Evolutionary conservation across 169 alveolate genomes (phyloP).

Genomic region (Eimeria tenella): DNA sequence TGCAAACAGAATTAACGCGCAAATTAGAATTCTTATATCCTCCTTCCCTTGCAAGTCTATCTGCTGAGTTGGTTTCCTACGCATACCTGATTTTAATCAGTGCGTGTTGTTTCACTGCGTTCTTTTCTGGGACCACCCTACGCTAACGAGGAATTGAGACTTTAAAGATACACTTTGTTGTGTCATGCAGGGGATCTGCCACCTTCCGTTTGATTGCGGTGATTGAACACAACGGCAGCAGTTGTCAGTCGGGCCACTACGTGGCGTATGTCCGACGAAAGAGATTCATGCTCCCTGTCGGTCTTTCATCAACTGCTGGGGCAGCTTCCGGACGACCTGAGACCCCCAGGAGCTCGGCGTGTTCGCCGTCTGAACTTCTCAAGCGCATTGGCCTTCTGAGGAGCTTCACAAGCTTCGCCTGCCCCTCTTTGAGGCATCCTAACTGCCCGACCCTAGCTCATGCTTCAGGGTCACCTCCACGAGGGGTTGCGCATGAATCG

Average conservation of each 20-base stretch:
- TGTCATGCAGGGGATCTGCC: slow-evolving; percentile 47
- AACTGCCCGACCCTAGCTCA: slow-evolving; percentile 7
- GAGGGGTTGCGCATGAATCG: slow-evolving; percentile 7
- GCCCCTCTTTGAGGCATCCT: slow-evolving; percentile 53
- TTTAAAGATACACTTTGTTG: neutral
- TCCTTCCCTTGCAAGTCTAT: neutral
- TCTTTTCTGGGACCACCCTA: neutral
- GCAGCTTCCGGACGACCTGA: slow-evolving; percentile 30
- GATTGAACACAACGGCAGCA: slow-evolving; percentile 67
- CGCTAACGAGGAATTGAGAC: no score
- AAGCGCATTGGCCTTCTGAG: slow-evolving; percentile 55
- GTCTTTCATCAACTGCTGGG: slow-evolving; percentile 10
- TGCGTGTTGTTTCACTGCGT: neutral
- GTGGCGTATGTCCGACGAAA: slow-evolving; percentile 71
- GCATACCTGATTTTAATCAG: neutral
- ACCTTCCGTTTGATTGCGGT: slow-evolving; percentile 60
- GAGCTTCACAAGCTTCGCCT: slow-evolving; percentile 4
- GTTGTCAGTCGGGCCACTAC: slow-evolving; percentile 67
- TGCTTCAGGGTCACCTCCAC: slow-evolving; percentile 4
- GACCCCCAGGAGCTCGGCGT: slow-evolving; percentile 49
- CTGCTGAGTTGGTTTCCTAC: neutral
- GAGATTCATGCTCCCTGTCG: slow-evolving; percentile 30
- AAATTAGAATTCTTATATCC: neutral
- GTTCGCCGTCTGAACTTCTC: slow-evolving; percentile 61
- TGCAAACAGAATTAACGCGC: no score